Conservation (phyloP, 1,284 basidiomycete species). For the Cryptococcus floricola region DNA sequence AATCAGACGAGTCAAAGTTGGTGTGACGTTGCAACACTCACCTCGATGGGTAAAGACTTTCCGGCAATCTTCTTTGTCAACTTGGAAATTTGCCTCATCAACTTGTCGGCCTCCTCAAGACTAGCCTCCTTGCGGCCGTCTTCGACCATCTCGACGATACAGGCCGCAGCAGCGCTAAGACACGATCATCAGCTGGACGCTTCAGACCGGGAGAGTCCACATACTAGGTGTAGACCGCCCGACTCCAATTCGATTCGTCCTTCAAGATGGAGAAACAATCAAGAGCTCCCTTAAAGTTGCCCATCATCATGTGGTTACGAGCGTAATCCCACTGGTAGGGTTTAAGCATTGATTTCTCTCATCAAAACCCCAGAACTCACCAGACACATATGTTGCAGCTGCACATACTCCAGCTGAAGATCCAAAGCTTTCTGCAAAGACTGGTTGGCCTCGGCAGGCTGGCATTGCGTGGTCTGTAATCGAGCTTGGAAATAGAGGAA, state of each 20-base stretch:
- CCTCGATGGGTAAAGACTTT: constrained; percentile 89
- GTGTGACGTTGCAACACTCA: constrained; percentile 40
- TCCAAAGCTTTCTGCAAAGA: constrained; percentile 47
- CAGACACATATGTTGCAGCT: constrained; percentile 52
- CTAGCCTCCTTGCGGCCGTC: constrained; percentile 34
- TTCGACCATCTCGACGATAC: constrained; percentile 35
- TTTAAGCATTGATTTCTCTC: not conserved
- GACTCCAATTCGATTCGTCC: constrained; percentile 72
- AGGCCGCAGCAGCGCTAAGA: constrained; percentile 44
- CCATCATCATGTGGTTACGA: constrained; percentile 67
- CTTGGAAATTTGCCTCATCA: constrained; percentile 63
- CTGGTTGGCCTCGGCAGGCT: constrained; percentile 57
- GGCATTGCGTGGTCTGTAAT: constrained; percentile 69
- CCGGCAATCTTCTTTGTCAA: constrained; percentile 61
- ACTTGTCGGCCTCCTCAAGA: constrained; percentile 50
- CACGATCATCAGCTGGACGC: not conserved
- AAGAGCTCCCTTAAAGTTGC: constrained; percentile 58
- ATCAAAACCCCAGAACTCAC: constrained; percentile 16
- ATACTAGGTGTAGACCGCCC: constrained; percentile 68
- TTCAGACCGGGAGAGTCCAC: constrained; percentile 27
- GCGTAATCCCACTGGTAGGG: constrained; percentile 70
- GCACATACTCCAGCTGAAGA: constrained; percentile 50
- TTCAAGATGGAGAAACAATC: constrained; percentile 69
- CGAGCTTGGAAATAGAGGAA: constrained; percentile 93
- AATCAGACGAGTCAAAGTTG: not conserved